phyloP scores from a whole-genome alignment of 1,139 yeast genomes.

The Geotrichum klebahnii region DNA sequence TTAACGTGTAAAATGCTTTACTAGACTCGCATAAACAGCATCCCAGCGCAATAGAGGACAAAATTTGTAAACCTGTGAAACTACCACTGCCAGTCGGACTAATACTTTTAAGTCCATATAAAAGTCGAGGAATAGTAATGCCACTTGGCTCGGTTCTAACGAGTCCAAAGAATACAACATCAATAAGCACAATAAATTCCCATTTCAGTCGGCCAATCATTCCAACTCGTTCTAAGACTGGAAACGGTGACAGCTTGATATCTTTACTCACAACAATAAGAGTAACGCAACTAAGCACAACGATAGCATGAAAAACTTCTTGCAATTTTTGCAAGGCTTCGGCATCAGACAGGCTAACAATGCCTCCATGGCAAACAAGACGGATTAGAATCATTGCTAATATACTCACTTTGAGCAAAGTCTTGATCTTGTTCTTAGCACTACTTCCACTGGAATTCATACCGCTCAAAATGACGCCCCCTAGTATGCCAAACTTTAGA shows the following conservation, averaged over 20 bases:
- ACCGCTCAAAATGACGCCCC: conserved; percentile 4
- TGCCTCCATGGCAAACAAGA: not conserved
- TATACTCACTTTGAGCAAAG: not conserved
- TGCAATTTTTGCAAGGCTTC: not conserved
- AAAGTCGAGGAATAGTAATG: no score
- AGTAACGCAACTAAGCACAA: not conserved
- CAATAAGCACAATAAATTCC: no score
- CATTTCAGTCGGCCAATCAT: no score
- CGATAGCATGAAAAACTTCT: not conserved
- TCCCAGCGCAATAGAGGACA: no score
- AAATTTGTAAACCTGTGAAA: no score
- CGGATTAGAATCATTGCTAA: no score
- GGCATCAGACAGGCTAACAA: not conserved
- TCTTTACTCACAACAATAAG: not conserved
- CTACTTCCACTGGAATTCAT: not conserved
- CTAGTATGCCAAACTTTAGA: conserved; percentile 9
- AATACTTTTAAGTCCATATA: no score
- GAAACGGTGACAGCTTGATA: not conserved
- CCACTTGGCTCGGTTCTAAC: no score
- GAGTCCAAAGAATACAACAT: no score
- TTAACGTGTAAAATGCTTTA: no score
- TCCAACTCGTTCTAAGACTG: not conserved
- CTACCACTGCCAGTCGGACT: no score
- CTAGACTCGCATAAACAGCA: no score
- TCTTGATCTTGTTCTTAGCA: not conserved